Base-by-base conservation (phyloP, 805 yeast genomes). In the Diddensiella transvaalensis region DNA sequence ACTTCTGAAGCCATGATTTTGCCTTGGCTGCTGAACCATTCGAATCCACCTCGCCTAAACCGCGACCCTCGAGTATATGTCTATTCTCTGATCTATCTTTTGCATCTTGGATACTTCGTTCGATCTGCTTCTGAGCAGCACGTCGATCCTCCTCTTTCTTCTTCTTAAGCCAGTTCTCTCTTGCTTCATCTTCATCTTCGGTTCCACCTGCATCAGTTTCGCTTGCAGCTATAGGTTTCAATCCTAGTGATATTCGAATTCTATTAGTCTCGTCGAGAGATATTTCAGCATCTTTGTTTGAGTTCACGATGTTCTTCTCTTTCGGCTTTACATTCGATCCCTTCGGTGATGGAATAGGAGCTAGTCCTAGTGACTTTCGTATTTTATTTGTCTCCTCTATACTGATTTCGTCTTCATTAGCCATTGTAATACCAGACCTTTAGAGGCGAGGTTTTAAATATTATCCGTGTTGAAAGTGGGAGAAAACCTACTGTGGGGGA, bases 371-470 rank as follows among this genome's bases (percentile, higher is more conserved):
- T 10, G 75, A 70, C 3, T 66, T 52, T 22, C 87, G 64, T 4
- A 79, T 66, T 53, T 63, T 67, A 56, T 82, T 81, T 0, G 86
- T 82, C 51, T 81, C 85, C 49, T 75, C 80, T 0, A 82, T 38
- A 6, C 71, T 65, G 17, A 66, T 47, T 29, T 44, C 24, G 11
- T 40, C 43, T 5, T 22, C 41, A n/a, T 32, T 21, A 15, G 4
- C 40, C 41, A 38, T 38, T 10, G 15, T 35, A 35, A 6, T 26
- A 8, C 8, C 8, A 8, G 32, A 26, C n/a, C n/a, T n/a, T n/a
- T n/a, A n/a, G n/a, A n/a, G n/a, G n/a, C n/a, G n/a, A n/a, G n/a
- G n/a, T n/a, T n/a, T n/a, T n/a, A n/a, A n/a, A n/a, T n/a, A n/a
- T n/a, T n/a, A n/a, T n/a, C n/a, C n/a, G n/a, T n/a, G n/a, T n/a